phyloP scores from a whole-genome alignment of 75 land plant species.

The Gnetum montanum region DNA sequence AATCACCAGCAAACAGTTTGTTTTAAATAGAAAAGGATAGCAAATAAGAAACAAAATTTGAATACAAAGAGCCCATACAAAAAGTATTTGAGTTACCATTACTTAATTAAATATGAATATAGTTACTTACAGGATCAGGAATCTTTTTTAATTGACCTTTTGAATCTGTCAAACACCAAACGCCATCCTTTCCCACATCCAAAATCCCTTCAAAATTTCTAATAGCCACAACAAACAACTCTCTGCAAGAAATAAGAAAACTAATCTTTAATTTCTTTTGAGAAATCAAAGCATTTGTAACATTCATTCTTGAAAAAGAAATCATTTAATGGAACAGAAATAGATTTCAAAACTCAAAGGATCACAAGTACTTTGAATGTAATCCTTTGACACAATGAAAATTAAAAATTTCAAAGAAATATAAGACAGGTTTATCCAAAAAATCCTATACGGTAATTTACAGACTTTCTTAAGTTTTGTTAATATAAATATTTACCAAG shows the following conservation, averaged over 20 bases:
- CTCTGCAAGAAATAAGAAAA: constrained; percentile 24
- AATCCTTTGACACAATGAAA: background rate
- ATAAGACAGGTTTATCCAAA: background rate
- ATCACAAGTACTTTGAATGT: background rate
- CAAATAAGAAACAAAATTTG: background rate
- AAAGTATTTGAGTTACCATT: too few relatives aligned
- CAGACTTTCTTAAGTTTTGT: too few relatives aligned
- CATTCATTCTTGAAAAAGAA: background rate
- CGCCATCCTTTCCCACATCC: constrained; percentile 40
- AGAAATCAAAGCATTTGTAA: too few relatives aligned
- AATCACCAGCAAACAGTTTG: too few relatives aligned
- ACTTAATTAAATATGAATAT: too few relatives aligned
- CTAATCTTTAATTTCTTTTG: background rate
- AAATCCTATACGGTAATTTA: too few relatives aligned
- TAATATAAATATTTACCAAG: too few relatives aligned
- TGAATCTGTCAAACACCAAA: constrained; percentile 28
- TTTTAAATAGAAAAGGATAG: too few relatives aligned
- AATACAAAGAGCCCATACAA: background rate
- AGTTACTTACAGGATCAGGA: constrained; percentile 10
- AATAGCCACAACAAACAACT: constrained; percentile 50
- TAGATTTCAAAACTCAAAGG: background rate
- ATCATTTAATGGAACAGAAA: background rate
- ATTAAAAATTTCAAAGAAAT: background rate
- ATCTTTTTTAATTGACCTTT: constrained; percentile 6
- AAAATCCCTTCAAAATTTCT: constrained; percentile 58